phyloP scores from a whole-genome alignment of 192 early-diverging fungal genomes.

The Dimargaris xerosporica region DNA sequence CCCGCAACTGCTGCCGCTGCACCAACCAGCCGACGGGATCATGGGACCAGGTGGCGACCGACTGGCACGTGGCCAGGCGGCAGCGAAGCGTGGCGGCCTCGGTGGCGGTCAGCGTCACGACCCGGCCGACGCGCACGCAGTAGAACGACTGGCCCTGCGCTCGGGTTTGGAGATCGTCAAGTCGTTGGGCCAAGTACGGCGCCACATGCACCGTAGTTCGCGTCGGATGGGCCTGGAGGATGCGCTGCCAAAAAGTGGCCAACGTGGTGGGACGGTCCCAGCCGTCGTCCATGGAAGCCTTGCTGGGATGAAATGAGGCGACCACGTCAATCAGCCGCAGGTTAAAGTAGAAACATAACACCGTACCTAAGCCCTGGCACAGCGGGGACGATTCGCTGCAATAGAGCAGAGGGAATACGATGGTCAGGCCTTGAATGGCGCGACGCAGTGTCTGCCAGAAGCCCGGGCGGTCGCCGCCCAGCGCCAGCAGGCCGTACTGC shows the following conservation, averaged over 20 bases:
- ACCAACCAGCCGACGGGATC: neutral
- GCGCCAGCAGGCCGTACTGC: neutral
- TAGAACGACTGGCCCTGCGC: too few species aligned
- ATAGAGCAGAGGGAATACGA: neutral
- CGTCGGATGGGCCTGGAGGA: neutral
- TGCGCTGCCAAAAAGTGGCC: neutral
- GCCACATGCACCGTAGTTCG: neutral
- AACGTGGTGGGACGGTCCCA: neutral
- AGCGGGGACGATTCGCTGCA: neutral
- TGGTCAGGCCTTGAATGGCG: neutral
- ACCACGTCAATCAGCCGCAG: neutral
- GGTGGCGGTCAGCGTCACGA: neutral
- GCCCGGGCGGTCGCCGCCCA: neutral
- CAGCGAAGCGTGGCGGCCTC: neutral
- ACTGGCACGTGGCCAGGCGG: neutral
- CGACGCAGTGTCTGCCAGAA: neutral
- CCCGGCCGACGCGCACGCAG: too few species aligned
- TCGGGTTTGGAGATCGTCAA: neutral
- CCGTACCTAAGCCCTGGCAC: neutral
- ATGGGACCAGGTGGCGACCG: neutral
- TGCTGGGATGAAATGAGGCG: neutral
- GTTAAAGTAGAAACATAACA: constrained; percentile 1
- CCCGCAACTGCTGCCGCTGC: constrained; percentile 1
- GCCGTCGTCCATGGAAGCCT: neutral
- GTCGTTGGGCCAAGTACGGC: neutral